phyloP scores from a whole-genome alignment of 331 rosid species.

The Acacia pycnantha region DNA sequence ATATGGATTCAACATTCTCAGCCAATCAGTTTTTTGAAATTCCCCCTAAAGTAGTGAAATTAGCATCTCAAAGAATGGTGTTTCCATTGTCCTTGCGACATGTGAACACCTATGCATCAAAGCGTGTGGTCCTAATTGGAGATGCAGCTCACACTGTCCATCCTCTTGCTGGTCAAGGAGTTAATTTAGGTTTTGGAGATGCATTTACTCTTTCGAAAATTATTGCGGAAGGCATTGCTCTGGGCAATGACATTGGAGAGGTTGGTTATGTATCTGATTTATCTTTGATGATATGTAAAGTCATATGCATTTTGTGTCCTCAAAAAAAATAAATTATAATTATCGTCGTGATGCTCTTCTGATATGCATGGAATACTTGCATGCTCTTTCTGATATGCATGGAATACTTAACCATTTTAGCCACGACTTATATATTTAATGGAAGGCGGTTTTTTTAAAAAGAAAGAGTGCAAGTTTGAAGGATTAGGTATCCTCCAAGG shows the following conservation, averaged over 20 bases:
- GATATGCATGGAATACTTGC: neutral
- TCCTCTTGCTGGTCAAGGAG: conserved; percentile 98
- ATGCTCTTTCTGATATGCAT: neutral
- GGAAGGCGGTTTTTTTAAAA: neutral
- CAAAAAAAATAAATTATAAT: neutral
- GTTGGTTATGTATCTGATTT: conserved; percentile 38
- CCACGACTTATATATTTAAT: neutral
- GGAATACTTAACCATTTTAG: neutral
- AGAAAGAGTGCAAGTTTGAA: neutral
- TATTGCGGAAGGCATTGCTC: conserved; percentile 81
- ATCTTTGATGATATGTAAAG: neutral
- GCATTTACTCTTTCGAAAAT: conserved; percentile 72
- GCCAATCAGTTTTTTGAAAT: conserved; percentile 62
- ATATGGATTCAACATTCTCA: conserved; percentile 43
- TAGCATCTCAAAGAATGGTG: conserved; percentile 77
- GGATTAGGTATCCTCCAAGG: neutral
- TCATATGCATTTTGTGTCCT: neutral
- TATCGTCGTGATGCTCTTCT: neutral
- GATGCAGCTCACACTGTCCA: conserved; percentile 97
- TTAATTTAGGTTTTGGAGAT: conserved; percentile 90
- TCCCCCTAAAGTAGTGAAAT: conserved; percentile 69
- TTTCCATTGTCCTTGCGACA: conserved; percentile 84
- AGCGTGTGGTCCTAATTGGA: conserved; percentile 68
- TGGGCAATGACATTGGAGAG: conserved; percentile 86
- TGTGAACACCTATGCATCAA: conserved; percentile 73